Evolutionary conservation across 257 asterid species (phyloP), one percentile per base, ranked within the genome.

Genomic region (Mitragyna speciosa): DNA sequence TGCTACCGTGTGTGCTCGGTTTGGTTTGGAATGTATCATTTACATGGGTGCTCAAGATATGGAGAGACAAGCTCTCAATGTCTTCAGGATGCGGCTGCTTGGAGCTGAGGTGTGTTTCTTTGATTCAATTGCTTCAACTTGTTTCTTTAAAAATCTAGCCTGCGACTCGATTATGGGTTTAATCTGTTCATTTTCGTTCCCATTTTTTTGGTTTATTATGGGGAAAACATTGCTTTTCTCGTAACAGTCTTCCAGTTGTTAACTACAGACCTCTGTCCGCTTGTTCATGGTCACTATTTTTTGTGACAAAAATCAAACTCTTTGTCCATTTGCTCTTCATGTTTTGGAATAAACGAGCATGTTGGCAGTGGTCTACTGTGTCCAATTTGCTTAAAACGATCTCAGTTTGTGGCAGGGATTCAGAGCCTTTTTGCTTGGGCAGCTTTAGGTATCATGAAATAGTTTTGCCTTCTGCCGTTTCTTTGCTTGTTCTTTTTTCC

Each of bases 1-100:
- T 3, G 97, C 99, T 70, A 93, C 99, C 12, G 98, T 92, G 59
- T 95, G 99, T 87, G 99, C 99, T 87, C 91, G 97, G 56, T 93
- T 93, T 84, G 98, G 99, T 2, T 82, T 93, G 90, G 79, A 89
- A 31, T 93, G 99, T 76, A 58, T 93, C 66, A 86, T 93, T 76
- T 95, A 93, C 87, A 95, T 93, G 98, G 99, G 98, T 79, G 98
- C 97, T 79, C 97, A 93, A 82, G 99, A 95, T 82, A 95, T 95
- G 99, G 98, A 95, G 91, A 90, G 98, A 64, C 99, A 95, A 77
- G 83, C 97, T 7, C 96, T 95, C 47, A 93, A 95, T 80, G 99
- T 95, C 81, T 93, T 92, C 90, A 87, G 97, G 81, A 95, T 95
- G 99, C 86, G 89, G n/a, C 92, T 93, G 75, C 97, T 95, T 83